Conservation (phyloP, 352 stramenopile species). For the Phytophthora sojae region DNA sequence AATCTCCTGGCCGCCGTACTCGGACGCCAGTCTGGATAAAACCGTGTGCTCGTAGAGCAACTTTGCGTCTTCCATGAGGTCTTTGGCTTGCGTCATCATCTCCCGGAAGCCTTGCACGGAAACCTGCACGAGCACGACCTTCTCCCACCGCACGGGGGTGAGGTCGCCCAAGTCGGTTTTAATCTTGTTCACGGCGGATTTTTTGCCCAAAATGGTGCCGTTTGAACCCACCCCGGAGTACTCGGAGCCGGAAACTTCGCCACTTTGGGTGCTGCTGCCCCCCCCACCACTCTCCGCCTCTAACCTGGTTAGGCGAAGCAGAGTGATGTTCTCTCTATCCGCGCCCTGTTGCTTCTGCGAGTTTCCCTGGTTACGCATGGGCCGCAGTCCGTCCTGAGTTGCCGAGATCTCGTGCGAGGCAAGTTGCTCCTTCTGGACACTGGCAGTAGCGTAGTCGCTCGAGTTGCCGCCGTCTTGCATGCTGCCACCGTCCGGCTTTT, state of each 20-base stretch:
- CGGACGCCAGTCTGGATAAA: slow-evolving; percentile 78
- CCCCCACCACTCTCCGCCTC: slow-evolving; percentile 30
- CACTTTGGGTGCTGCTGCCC: slow-evolving; percentile 31
- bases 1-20: slow-evolving; percentile 87
- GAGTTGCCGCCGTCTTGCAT: slow-evolving; percentile 14
- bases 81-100: slow-evolving; percentile 77
- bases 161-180: slow-evolving; percentile 85
- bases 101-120: slow-evolving; percentile 86
- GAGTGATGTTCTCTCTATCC: slow-evolving; percentile 24
- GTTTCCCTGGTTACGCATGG: slow-evolving; percentile 13
- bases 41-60: slow-evolving; percentile 89
- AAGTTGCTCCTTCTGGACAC: slow-evolving; percentile 31
- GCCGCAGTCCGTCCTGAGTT: slow-evolving; percentile 11
- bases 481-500: slow-evolving; percentile 25
- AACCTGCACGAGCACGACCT: slow-evolving; percentile 86
- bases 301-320: slow-evolving; percentile 29
- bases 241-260: slow-evolving; percentile 46
- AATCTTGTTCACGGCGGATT: slow-evolving; percentile 67
- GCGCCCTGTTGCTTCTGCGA: slow-evolving; percentile 15
- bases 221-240: slow-evolving; percentile 34
- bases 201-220: slow-evolving; percentile 45
- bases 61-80: slow-evolving; percentile 89
- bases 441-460: slow-evolving; percentile 22
- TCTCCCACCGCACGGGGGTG: slow-evolving; percentile 78
- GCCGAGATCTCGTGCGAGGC: slow-evolving; percentile 25